Evolutionary conservation across 345 rosid genomes (phyloP).

Genomic region (Arabis alpina): DNA sequence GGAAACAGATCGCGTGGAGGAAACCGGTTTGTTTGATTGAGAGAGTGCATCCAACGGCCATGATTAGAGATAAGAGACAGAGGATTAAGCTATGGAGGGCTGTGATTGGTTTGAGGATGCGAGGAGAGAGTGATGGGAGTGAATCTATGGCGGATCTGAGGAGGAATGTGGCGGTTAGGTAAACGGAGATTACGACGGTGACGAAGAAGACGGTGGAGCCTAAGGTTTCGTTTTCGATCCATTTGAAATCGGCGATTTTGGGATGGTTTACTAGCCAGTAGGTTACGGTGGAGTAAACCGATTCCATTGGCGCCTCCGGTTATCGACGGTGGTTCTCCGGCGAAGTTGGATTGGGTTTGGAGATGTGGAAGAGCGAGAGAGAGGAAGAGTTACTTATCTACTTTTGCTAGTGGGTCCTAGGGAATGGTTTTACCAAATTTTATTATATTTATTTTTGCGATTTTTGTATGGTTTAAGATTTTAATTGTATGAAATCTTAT

Average conservation of each 20-base stretch:
- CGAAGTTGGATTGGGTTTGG: no score
- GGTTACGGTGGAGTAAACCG: slow-evolving; percentile 41
- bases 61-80: slow-evolving; percentile 59
- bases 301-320: neutral
- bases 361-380: no score
- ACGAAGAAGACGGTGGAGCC: slow-evolving; percentile 67
- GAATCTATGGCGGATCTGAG: slow-evolving; percentile 42
- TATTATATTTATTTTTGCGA: no score
- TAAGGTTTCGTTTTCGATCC: slow-evolving; percentile 58
- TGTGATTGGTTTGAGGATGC: slow-evolving; percentile 65
- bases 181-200: slow-evolving; percentile 49
- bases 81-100: slow-evolving; percentile 76
- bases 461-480: no score
- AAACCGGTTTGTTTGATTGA: slow-evolving; percentile 37
- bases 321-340: neutral
- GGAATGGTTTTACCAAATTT: no score
- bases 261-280: slow-evolving; percentile 69
- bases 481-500: no score
- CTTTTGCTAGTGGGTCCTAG: no score
- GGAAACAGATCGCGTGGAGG: slow-evolving; percentile 54
- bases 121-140: slow-evolving; percentile 41
- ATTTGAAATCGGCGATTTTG: slow-evolving; percentile 54
- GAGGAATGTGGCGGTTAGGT: slow-evolving; percentile 59
- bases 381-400: no score
- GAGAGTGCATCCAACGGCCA: slow-evolving; percentile 79